These are phyloP conservation scores for Echria macrotheca DNA, from an alignment of 495 filamentous ascomycete genomes.

Conservation along the genomic window DNA sequence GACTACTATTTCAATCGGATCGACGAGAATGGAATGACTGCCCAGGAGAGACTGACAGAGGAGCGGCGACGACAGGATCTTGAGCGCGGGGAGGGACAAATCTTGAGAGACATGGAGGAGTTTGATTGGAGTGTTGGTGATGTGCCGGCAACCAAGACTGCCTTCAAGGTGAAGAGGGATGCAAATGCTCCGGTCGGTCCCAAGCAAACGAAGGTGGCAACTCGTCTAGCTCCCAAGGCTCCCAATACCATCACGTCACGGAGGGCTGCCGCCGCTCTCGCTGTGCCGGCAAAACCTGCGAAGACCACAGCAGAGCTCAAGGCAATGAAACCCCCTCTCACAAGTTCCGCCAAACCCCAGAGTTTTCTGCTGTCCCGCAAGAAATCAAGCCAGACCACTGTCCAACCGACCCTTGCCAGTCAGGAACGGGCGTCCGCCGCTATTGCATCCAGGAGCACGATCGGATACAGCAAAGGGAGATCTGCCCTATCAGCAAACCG, in stretches of 20 bases:
- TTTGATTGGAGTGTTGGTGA: conserved; percentile 48
- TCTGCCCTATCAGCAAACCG: conserved; percentile 43
- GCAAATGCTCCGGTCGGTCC: conserved; percentile 5
- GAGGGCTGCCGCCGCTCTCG: conserved; percentile 38
- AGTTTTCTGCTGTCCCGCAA: conserved; percentile 36
- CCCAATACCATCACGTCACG: conserved; percentile 36
- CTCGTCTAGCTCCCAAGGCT: conserved; percentile 23
- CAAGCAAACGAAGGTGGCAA: conserved; percentile 21
- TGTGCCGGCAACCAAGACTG: conserved; percentile 26
- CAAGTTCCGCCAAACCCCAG: conserved; percentile 25
- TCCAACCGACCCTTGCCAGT: conserved; percentile 36
- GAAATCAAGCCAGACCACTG: conserved; percentile 37
- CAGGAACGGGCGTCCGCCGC: conserved; percentile 52
- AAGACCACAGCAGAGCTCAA: too few species aligned
- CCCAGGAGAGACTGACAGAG: conserved; percentile 54
- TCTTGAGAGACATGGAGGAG: conserved; percentile 52
- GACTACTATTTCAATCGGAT: conserved; percentile 60
- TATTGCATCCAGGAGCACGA: conserved; percentile 64
- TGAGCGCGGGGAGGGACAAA: conserved; percentile 53
- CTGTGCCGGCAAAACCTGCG: conserved; percentile 32
- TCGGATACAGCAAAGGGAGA: conserved; percentile 77
- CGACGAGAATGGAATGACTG: conserved; percentile 61
- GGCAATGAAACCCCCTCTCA: conserved; percentile 17
- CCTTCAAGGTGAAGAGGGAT: conserved; percentile 25
- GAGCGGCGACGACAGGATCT: conserved; percentile 48